Conservation (phyloP, 805 yeast genomes). For the Saccharomycopsis lassenensis region DNA sequence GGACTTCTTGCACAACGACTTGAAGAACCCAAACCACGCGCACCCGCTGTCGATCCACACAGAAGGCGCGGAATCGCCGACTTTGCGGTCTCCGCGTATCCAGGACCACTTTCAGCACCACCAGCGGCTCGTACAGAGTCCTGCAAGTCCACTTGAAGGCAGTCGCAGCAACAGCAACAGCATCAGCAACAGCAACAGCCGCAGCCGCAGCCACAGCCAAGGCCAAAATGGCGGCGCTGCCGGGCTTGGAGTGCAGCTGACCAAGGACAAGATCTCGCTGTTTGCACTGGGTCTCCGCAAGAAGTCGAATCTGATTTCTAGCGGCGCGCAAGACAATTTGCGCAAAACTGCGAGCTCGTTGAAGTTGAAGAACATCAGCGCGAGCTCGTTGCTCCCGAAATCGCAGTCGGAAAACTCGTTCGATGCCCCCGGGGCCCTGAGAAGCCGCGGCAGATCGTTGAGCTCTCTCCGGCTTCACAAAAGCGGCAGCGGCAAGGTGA, state of each 20-base stretch:
- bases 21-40: slow-evolving; percentile 12
- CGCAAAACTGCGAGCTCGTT: slow-evolving; percentile 2
- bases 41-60: slow-evolving; percentile 11
- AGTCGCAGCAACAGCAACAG: neutral
- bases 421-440: neutral
- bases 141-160: too few relatives aligned
- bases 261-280: neutral
- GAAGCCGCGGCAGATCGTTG: neutral
- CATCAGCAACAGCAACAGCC: neutral
- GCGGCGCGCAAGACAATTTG: neutral
- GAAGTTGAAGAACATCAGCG: neutral
- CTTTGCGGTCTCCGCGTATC: neutral
- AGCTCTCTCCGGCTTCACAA: neutral
- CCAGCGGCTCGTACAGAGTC: neutral
- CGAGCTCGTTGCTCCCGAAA: neutral
- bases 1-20: slow-evolving; percentile 7
- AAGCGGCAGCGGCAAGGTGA: neutral
- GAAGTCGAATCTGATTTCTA: slow-evolving; percentile 2
- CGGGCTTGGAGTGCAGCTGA: neutral
- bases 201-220: neutral
- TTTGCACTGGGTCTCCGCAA: neutral
- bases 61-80: slow-evolving; percentile 6
- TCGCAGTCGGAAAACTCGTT: neutral
- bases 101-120: neutral
- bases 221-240: neutral